Base-by-base conservation (phyloP, 768 basidiomycete species). In the Goffeauzyma gilvescens region DNA sequence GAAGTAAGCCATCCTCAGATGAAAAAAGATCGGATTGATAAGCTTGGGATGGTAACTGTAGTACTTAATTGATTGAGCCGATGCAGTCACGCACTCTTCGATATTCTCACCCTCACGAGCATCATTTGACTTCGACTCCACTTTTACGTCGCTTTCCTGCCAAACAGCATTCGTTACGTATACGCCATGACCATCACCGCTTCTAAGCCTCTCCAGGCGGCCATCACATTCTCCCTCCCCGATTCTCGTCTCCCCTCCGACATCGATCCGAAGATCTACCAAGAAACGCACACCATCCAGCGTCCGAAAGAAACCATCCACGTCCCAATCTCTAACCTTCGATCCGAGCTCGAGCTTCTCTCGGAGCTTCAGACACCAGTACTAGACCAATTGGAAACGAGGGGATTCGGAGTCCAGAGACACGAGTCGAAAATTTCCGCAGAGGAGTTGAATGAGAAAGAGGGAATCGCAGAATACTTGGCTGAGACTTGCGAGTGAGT, bases 151-250 rank as follows among this genome's bases (percentile, higher is more conserved):
- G 17, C 24, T 8, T 13, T n/a, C 15, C 14, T 33, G 42, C 25
- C 26, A 9, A 40, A 5, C 38, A 21, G 24, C 5, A 15, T 22
- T 22, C 37, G 6, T 38, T 18, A 9, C 28, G 28, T 31, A 31
- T n/a, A n/a, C n/a, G n/a, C n/a, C 14, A 55, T 55, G 53, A 50
- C 53, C 17, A 43, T 31, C 17, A 28, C 34, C 30, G 26, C 28
- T 14, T 21, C 36, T 3, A 12, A 23, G 20, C 17, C 36, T 4
- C 49, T 50, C 34, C 44, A 45, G 18, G 54, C 49, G 8, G 35
- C 45, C 12, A 50, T 53, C 38, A 44, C 36, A 14, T 55, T 55
- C 42, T 50, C 51, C 28, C 45, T 55, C 12, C 54, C 51, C 10
- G 32, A 23, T 15, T 28, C 38, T 5, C 27, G 42, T n/a, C 41